Conservation (phyloP, 1,139 yeast genomes). For the Taphrina wiesneri region DNA sequence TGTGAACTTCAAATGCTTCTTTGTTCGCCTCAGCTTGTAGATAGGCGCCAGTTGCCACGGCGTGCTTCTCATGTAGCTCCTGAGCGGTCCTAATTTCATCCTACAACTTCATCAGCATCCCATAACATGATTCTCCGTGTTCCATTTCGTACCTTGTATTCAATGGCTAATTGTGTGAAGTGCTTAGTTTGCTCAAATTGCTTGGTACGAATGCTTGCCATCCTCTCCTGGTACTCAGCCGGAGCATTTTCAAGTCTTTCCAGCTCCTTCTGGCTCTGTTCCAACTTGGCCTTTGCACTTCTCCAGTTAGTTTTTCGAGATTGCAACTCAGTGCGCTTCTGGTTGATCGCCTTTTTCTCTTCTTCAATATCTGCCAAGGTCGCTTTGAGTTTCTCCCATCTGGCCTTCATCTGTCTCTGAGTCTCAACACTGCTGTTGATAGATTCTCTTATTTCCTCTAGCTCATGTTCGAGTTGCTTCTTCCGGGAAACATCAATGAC, state of each 20-base stretch:
- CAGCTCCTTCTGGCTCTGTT: slow-evolving; percentile 22
- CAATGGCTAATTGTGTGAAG: not conserved
- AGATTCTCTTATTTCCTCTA: slow-evolving; percentile 7
- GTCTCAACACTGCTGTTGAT: slow-evolving; percentile 3
- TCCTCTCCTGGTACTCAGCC: slow-evolving; percentile 42
- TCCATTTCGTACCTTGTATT: slow-evolving; percentile 7
- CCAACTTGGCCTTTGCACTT: slow-evolving; percentile 6
- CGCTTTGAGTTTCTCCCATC: slow-evolving; percentile 5
- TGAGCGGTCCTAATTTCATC: slow-evolving; percentile 8
- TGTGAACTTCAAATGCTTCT: slow-evolving; percentile 23
- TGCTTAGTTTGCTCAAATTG: slow-evolving; percentile 22
- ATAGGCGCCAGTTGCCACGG: not conserved
- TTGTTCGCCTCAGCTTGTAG: slow-evolving; percentile 23
- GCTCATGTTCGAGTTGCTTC: slow-evolving; percentile 2
- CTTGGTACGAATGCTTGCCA: slow-evolving; percentile 40
- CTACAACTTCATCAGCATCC: not conserved
- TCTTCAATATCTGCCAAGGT: not conserved
- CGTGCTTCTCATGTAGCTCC: slow-evolving; percentile 6
- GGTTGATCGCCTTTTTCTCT: not conserved
- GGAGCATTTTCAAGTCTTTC: slow-evolving; percentile 30
- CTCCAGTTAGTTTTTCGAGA: slow-evolving; percentile 1
- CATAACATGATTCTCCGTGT: not conserved
- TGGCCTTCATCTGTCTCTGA: slow-evolving; percentile 26
- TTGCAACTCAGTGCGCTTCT: slow-evolving; percentile 6
- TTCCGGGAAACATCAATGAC: not conserved